Percentiles rank a stretch among this genome's conserved stretches.
Conservation (phyloP, 2,329 filamentous ascomycete genomes). For the Penicillium hordei region DNA sequence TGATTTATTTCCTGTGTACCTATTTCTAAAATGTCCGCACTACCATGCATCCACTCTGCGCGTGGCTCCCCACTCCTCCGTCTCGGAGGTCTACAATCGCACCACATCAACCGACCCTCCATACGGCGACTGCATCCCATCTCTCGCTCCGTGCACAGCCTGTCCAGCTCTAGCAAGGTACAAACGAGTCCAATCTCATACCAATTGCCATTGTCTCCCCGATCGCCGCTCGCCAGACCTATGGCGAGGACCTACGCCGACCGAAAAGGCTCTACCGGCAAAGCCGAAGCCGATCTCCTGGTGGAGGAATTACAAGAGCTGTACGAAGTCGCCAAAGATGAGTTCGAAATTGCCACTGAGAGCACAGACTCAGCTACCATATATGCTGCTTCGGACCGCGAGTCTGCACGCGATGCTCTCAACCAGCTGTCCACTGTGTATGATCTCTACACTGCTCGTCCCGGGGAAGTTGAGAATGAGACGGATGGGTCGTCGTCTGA, state of each 20-base stretch:
- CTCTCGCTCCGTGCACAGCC: background rate
- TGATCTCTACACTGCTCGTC: constrained; percentile 32
- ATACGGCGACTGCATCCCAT: background rate
- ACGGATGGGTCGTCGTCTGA: background rate
- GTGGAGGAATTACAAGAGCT: constrained; percentile 42
- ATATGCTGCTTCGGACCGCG: constrained; percentile 49
- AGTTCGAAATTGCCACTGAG: constrained; percentile 52
- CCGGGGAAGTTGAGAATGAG: constrained; percentile 16
- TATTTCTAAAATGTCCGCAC: background rate
- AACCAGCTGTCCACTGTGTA: constrained; percentile 40
- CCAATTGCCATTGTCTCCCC: background rate
- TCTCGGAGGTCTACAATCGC: background rate
- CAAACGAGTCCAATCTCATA: background rate
- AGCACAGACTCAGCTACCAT: constrained; percentile 47
- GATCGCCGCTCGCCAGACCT: background rate
- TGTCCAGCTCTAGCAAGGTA: background rate
- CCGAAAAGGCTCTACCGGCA: constrained; percentile 20
- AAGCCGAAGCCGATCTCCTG: constrained; percentile 33
- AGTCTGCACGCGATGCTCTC: constrained; percentile 48
- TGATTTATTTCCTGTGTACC: background rate
- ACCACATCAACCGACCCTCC: background rate
- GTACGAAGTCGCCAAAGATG: constrained; percentile 47
- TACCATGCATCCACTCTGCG: background rate
- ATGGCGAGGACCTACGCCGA: constrained; percentile 3
- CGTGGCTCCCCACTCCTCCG: background rate